Percentiles rank a stretch among this genome's conserved stretches.
phyloP scores from a whole-genome alignment of 768 basidiomycete species.

The Serendipita sp. region DNA sequence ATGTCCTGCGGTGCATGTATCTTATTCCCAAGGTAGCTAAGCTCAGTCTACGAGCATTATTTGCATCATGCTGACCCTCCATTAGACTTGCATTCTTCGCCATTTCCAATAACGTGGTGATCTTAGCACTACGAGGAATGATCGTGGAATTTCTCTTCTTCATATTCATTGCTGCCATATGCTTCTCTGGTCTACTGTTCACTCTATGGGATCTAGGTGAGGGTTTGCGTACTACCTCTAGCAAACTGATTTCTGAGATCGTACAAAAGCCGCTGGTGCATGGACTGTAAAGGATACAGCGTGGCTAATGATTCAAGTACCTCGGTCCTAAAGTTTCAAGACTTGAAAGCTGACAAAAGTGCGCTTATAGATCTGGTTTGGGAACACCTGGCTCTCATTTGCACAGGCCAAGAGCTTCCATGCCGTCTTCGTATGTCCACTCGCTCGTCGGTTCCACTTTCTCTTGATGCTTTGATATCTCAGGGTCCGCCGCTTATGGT shows the following conservation, averaged over 20 bases:
- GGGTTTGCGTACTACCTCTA: slow-evolving; percentile 5
- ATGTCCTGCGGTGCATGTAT: slow-evolving; percentile 75
- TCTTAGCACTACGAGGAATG: slow-evolving; percentile 70
- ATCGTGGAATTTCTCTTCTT: slow-evolving; percentile 66
- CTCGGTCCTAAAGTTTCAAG: slow-evolving; percentile 80
- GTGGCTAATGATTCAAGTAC: slow-evolving; percentile 77
- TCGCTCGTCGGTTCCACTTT: background rate
- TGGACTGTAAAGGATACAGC: slow-evolving; percentile 40
- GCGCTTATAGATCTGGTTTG: slow-evolving; percentile 9
- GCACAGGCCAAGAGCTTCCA: slow-evolving; percentile 30
- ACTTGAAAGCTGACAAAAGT: slow-evolving; percentile 19
- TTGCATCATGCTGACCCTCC: background rate
- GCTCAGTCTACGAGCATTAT: background rate
- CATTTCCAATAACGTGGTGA: slow-evolving; percentile 60
- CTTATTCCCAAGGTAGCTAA: slow-evolving; percentile 55
- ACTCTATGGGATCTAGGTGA: slow-evolving; percentile 40
- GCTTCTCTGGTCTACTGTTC: slow-evolving; percentile 63
- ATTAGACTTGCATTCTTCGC: slow-evolving; percentile 62
- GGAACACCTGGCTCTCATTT: slow-evolving; percentile 25
- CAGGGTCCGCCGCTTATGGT: slow-evolving; percentile 59
- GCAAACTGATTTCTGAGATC: too few relatives aligned
- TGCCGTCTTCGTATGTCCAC: slow-evolving; percentile 34
- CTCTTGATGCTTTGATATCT: background rate
- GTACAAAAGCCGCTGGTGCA: slow-evolving; percentile 22
- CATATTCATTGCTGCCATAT: slow-evolving; percentile 57